Evolutionary conservation across 1,284 basidiomycete species (phyloP).

Genomic region (Schizopora paradoxa): DNA sequence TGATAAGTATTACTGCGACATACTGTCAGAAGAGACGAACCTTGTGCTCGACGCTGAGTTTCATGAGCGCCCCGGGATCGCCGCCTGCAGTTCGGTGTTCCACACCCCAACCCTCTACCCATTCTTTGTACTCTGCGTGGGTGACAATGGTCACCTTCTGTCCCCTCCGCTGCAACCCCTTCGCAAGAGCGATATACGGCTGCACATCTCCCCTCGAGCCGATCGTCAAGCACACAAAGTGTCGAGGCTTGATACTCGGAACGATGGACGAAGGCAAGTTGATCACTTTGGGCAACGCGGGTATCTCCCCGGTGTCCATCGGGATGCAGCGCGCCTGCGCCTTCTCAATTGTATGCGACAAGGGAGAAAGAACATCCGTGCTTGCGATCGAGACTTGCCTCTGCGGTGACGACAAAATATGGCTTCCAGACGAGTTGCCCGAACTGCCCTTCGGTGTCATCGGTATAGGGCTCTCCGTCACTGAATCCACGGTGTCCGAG

Average conservation of each 20-base stretch:
- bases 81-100: conserved; percentile 69
- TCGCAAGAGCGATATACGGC: conserved; percentile 45
- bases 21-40: conserved; percentile 25
- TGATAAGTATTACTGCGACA: conserved; percentile 4
- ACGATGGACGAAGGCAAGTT: conserved; percentile 39
- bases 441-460: background rate
- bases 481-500: background rate
- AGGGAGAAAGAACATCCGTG: conserved; percentile 17
- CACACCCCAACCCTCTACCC: conserved; percentile 62
- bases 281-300: conserved; percentile 40
- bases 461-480: no score
- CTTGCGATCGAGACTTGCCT: conserved; percentile 2
- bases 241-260: conserved; percentile 29
- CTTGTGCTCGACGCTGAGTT: conserved; percentile 56
- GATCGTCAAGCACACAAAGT: conserved; percentile 45
- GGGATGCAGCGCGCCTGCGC: background rate
- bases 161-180: conserved; percentile 44
- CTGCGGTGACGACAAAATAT: no score
- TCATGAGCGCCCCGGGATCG: conserved; percentile 71
- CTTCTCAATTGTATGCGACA: conserved; percentile 11
- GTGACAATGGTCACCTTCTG: conserved; percentile 58
- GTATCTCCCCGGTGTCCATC: conserved; percentile 4
- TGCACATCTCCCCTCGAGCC: conserved; percentile 49
- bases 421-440: background rate
- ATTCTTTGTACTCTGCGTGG: conserved; percentile 56